Evolutionary conservation across 1,139 yeast genomes (phyloP), one percentile per base, ranked within the genome.

Genomic region (Suhomyces bolitotheri): DNA sequence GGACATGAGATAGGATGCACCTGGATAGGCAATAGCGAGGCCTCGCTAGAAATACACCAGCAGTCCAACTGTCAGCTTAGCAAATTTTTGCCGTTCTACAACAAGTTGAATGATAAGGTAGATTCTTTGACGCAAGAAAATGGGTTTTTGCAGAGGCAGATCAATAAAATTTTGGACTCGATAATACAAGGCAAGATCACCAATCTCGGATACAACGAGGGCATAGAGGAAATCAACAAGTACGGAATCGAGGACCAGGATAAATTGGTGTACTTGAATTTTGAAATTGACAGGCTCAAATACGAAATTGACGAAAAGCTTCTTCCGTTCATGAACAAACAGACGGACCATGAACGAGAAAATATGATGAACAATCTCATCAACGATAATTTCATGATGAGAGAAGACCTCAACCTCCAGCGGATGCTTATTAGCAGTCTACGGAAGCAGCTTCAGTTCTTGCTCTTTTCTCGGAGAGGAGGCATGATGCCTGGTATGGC

Each of bases 171-270:
- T 3, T 54, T 76, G 41, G 73, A 71, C 46, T 70, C 75, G 32
- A 62, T 75, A 5, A 60, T 71, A 4, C 78, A 70, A 42, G 81
- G 81, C 1, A 73, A 68, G 45, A 55, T 76, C 21, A 70, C 78
- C 5, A 76, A 76, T 45, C 51, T 75, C 15, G 81, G 81, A 0
- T 73, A 71, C 45, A 61, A 65, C 34, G 70, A 73, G 36, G 65
- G 68, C 2, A 47, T 72, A 11, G 78, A 73, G 49, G 79, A 73
- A 42, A 66, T 73, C 29, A 55, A 55, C 39, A 56, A 51, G 38
- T 57, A 53, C 31, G 53, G 51, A 17, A 3, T 56, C 51, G 41
- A 55, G 4, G 60, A 54, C 38, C 65, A 62, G 35, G 70, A 64
- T 39, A 63, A 61, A 34, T 42, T 69, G 34, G 41, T 64, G 2